Evolutionary conservation across 2,329 filamentous ascomycete species (phyloP).

Genomic region (Penicillium digitatum): DNA sequence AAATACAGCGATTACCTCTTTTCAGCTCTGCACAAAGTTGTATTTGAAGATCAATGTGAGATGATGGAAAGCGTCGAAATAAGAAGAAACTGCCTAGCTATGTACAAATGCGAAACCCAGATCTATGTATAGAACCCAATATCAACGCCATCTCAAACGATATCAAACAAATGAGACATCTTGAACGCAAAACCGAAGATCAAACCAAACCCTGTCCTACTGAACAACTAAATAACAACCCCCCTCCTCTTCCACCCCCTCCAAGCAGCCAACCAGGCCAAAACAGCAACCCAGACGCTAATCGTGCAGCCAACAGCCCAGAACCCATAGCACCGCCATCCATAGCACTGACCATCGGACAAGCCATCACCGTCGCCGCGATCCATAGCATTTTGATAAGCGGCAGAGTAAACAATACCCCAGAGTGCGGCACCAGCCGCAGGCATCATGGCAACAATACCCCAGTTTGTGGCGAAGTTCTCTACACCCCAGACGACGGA

Average conservation of each 20-base stretch:
- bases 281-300: slow-evolving; percentile 73
- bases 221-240: slow-evolving; percentile 56
- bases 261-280: slow-evolving; percentile 74
- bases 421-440: slow-evolving; percentile 84
- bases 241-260: slow-evolving; percentile 76
- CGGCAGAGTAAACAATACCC: slow-evolving; percentile 75
- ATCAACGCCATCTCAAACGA: neutral
- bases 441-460: slow-evolving; percentile 87
- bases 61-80: neutral
- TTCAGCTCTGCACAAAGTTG: neutral
- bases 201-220: neutral
- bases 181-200: neutral
- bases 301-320: slow-evolving; percentile 72
- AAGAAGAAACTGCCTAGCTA: neutral
- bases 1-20: neutral
- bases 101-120: neutral
- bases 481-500: slow-evolving; percentile 98
- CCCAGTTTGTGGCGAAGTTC: slow-evolving; percentile 98
- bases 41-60: neutral
- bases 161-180: neutral
- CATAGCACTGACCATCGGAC: slow-evolving; percentile 67
- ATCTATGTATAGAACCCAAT: neutral
- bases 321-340: slow-evolving; percentile 77
- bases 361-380: slow-evolving; percentile 34
- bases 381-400: slow-evolving; percentile 42